Conservation (phyloP, 2,329 filamentous ascomycete genomes). For the Nemania bipapillata region DNA sequence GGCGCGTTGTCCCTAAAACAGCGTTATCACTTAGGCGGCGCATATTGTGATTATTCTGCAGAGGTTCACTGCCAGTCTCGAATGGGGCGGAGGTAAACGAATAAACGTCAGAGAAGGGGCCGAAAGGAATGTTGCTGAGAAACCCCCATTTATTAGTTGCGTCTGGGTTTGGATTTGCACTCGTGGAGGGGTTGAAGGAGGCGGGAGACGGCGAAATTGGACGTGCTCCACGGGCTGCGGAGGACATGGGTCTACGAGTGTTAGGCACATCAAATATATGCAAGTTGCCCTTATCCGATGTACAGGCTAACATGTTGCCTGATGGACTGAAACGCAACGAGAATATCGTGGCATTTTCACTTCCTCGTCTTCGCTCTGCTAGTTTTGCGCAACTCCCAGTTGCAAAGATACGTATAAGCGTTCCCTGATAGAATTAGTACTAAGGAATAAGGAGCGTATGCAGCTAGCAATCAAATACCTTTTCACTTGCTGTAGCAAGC, state of each 20-base stretch:
- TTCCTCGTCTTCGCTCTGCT: conserved; percentile 85
- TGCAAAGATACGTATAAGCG: conserved; percentile 85
- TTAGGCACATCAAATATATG: conserved; percentile 90
- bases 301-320: conserved; percentile 83
- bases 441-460: conserved; percentile 19
- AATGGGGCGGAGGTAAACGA: conserved; percentile 85
- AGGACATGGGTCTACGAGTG: conserved; percentile 53
- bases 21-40: conserved; percentile 48
- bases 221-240: conserved; percentile 35
- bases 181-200: conserved; percentile 35
- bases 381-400: conserved; percentile 82
- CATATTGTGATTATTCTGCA: conserved; percentile 56
- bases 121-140: conserved; percentile 81
- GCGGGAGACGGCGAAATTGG: conserved; percentile 36
- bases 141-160: conserved; percentile 84
- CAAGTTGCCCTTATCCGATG: conserved; percentile 94
- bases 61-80: conserved; percentile 79
- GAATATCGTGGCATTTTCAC: conserved; percentile 88
- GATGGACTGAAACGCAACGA: conserved; percentile 88
- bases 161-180: conserved; percentile 55
- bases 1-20: conserved; percentile 64
- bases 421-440: conserved; percentile 67
- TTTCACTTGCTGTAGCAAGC: conserved; percentile 90
- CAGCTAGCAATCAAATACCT: conserved; percentile 55
- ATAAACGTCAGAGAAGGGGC: conserved; percentile 92